Evolutionary conservation across 1,139 yeast genomes (phyloP), one percentile per base, ranked within the genome.

Genomic region (Diutina ranongensis): DNA sequence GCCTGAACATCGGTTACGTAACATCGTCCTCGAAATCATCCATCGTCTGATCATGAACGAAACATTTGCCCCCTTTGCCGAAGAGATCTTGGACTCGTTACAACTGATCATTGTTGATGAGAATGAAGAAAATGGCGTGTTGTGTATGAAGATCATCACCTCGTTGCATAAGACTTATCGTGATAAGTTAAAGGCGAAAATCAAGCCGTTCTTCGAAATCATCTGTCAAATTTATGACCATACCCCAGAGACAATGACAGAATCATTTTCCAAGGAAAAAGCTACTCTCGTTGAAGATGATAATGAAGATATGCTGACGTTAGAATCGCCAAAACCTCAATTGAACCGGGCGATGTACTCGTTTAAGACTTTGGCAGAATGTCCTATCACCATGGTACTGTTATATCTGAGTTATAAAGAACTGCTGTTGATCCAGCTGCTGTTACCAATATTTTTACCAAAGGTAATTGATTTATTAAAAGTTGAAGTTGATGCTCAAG

Each of bases 341-440:
- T 69, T 76, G 34, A 61, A 68, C 47, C 74, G 73, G 52, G 82
- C 94, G 12, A 76, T 85, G 74, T 71, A 62, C 55, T 88, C 97
- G 1, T 92, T 92, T 69, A 89, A 88, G 58, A 87, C 94, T 10
- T 72, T 92, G 49, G 88, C 97, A 0, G 99, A 94, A 61, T 89
- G 97, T 59, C 99, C 99, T 5, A 89, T 94, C 38, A 89, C 95
- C 9, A 85, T 94, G 78, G 98, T 94, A 2, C 78, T 95, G 7
- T 70, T 94, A 46, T 87, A 86, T 55, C 84, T 95, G 1, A 81
- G 95, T 0, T 89, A 89, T 64, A 86, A 87, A 58, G 42, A 38
- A n/a, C 42, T 38, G 42, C 78, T 78, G 41, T 65, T 88, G 46
- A 86, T 85, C 2, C 76, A 76, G 45, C 68, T 84, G 0, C 78